phyloP scores from a whole-genome alignment of 1,284 basidiomycete genomes.

The Filobasidium uniguttulatum region DNA sequence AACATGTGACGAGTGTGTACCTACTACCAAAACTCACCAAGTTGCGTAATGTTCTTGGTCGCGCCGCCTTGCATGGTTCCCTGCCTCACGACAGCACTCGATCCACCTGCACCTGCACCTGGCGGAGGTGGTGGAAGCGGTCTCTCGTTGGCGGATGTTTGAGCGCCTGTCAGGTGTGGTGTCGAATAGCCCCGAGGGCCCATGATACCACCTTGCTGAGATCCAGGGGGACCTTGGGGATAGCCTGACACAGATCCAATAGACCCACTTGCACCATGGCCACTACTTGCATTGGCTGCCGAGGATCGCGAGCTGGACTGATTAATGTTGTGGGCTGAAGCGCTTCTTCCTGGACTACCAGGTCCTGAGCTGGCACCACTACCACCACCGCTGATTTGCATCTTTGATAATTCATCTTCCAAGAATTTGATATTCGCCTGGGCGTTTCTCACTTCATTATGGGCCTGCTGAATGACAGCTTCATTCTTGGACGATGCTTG shows the following conservation, averaged over 20 bases:
- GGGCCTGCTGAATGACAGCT: constrained; percentile 36
- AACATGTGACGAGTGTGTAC: not conserved
- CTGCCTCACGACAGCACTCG: not conserved
- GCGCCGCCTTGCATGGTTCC: constrained; percentile 6
- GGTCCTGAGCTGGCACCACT: constrained; percentile 7
- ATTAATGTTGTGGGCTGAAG: not conserved
- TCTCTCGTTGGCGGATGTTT: constrained; percentile 16
- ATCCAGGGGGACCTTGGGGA: not conserved
- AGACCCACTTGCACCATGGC: no score
- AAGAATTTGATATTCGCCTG: constrained; percentile 34
- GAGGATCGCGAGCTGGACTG: no score
- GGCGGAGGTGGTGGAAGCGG: constrained; percentile 25
- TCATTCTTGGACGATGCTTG: constrained; percentile 36
- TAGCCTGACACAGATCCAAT: no score
- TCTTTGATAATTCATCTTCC: constrained; percentile 33
- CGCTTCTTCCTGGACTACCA: constrained; percentile 4
- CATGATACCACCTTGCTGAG: not conserved
- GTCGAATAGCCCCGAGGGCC: constrained; percentile 8
- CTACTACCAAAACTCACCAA: constrained; percentile 31
- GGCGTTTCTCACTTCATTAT: constrained; percentile 35
- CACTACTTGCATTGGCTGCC: no score
- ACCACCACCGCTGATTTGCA: constrained; percentile 22
- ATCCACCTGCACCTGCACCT: not conserved
- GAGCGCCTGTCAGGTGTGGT: constrained; percentile 10
- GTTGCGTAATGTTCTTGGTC: constrained; percentile 32